These are phyloP conservation scores for Apiospora rasikravindrae DNA, from an alignment of 2,329 filamentous ascomycete species.

Conservation along the genomic window DNA sequence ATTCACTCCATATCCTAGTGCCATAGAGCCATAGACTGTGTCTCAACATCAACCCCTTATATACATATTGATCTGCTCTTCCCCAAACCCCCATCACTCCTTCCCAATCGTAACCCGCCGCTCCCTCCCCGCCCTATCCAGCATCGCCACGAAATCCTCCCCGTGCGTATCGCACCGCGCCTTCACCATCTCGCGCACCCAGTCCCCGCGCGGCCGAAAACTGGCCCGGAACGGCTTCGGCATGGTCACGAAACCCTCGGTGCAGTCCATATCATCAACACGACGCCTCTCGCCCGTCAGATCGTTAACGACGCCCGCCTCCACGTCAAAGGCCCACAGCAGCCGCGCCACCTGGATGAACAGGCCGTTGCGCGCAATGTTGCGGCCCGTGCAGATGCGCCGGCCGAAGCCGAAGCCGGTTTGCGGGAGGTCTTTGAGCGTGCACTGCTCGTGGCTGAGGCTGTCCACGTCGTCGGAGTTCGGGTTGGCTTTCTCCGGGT, in stretches of 20 bases:
- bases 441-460: background rate
- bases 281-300: conserved; percentile 27
- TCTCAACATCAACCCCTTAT: too few relatives aligned
- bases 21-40: too few relatives aligned
- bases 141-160: conserved; percentile 7
- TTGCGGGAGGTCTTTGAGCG: conserved; percentile 37
- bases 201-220: conserved; percentile 35
- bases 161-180: conserved; percentile 26
- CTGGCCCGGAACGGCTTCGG: conserved; percentile 36
- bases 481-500: conserved; percentile 12
- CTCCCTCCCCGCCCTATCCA: conserved; percentile 19
- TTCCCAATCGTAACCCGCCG: background rate
- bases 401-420: conserved; percentile 55
- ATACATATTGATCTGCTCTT: too few relatives aligned
- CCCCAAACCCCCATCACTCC: background rate
- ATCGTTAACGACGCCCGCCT: conserved; percentile 34
- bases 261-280: conserved; percentile 33
- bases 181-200: conserved; percentile 35
- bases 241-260: conserved; percentile 34
- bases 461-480: background rate
- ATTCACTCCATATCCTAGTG: too few relatives aligned
- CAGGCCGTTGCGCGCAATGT: conserved; percentile 54
- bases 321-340: conserved; percentile 50
- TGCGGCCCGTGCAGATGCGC: conserved; percentile 47
- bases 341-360: conserved; percentile 47